Conservation (phyloP, 2,329 filamentous ascomycete species). For the Paraconiothyrium sp. region DNA sequence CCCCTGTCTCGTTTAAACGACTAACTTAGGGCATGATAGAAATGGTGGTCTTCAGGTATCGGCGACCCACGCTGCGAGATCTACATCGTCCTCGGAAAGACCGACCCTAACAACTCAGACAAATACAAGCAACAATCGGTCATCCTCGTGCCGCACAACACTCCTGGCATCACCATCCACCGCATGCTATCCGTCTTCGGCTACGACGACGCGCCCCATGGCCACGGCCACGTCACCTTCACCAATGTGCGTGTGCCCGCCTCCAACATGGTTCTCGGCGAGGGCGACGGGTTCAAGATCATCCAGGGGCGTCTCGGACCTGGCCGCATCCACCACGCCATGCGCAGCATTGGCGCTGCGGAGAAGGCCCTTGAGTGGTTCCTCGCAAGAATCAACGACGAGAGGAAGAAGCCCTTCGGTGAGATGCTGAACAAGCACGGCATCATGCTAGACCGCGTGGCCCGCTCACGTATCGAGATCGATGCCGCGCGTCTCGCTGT, state of each 20-base stretch:
- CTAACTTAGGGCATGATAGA: constrained; percentile 64
- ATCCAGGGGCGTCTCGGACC: constrained; percentile 97
- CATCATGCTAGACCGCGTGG: constrained; percentile 94
- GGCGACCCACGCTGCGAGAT: constrained; percentile 91
- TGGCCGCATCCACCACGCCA: constrained; percentile 96
- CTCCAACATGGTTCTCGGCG: constrained; percentile 86
- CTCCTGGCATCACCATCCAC: constrained; percentile 89
- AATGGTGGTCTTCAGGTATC: constrained; percentile 99
- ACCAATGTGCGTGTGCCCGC: constrained; percentile 87
- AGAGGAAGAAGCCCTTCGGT: constrained; percentile 88
- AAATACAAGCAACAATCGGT: constrained; percentile 93
- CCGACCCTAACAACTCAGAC: constrained; percentile 76
- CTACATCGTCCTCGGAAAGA: constrained; percentile 98
- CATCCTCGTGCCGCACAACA: constrained; percentile 81
- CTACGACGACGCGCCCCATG: constrained; percentile 97
- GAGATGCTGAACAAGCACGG: constrained; percentile 88
- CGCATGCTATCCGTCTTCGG: constrained; percentile 95
- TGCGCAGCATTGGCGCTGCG: constrained; percentile 91
- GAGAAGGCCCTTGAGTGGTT: constrained; percentile 95
- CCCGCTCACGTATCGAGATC: constrained; percentile 90
- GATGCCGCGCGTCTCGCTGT: constrained; percentile 90
- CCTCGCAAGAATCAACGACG: constrained; percentile 92
- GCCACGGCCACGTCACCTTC: constrained; percentile 92
- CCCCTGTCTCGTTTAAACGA: background rate
- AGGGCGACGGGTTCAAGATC: constrained; percentile 96